Evolutionary conservation across 2,329 filamentous ascomycete species (phyloP), one percentile per base, ranked within the genome.

Genomic region (Talaromyces sp.): DNA sequence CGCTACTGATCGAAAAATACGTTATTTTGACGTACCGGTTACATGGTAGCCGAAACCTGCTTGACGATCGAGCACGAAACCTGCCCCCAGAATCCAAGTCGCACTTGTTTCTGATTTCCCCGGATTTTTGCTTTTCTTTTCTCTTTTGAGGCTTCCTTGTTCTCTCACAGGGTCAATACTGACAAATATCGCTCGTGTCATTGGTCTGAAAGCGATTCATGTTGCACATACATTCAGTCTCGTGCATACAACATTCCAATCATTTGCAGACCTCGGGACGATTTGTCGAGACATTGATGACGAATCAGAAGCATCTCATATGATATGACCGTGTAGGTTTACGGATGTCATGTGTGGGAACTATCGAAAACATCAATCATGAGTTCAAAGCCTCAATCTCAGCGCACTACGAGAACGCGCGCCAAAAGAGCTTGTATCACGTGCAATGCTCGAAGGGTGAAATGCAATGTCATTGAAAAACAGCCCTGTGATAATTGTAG

Each of bases 391-490:
- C 21, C 58, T 6, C 62, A 57, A 31, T 1, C 57, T 5, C 62
- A 46, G 60, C 62, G 58, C 14, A 35, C 50, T 33, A 39, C 46
- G 18, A 66, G 69, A 5, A 69, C 67, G 7, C 74, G 79, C 50
- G 78, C 79, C 33, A 78, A 76, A 63, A 70, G 77, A 63, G 78
- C 79, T 7, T 81, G 79, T 64, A 70, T 75, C 40, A 73, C 75
- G 25, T 81, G 79, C 65, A 80, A 81, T 63, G 69, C 75, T n/a
- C 75, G 77, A 35, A 73, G 78, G 37, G 78, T 81, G 39, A 77
- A 77, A 59, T 81, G 79, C 65, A 76, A 81, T 70, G 79, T 80
- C n/a, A 72, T 77, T 12, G 76, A 80, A 48, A 70, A 68, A 61
- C 77, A 73, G n/a, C 78, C 78, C 5, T 81, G 78, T 64, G 69